Evolutionary conservation across 257 asterid genomes (phyloP), one percentile per base, ranked within the genome.

Genomic region (Scutellaria galericulata): DNA sequence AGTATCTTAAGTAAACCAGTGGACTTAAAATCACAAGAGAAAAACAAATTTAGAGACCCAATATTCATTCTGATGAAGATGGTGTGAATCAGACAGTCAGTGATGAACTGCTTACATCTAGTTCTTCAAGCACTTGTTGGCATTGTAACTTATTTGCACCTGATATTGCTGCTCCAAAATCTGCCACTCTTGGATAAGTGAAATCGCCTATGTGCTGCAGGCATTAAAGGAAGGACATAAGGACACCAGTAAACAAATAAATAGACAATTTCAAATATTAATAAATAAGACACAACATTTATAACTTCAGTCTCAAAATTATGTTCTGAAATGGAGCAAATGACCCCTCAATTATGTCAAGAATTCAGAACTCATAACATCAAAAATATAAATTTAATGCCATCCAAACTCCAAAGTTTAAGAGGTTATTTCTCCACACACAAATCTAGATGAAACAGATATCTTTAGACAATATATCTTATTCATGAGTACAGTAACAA

Each of bases 101-200:
- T 14, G 53, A 44, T 58, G 9, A 24, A 64, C 70, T 60, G 78
- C 99, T 88, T 83, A 95, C 99, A 76, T 95, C 98, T 45, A 95
- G 91, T 87, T 95, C 99, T 86, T 95, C 99, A 78, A 95, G 95
- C 84, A 92, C 99, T 86, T 90, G 86, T 73, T 95, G 99, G 81
- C 96, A 86, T 61, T 88, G 98, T 46, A 70, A 72, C 82, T 90
- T 90, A 77, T 90, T 89, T 77, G 94, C 98, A 72, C 98, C 99
- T 63, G 97, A 90, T 84, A 95, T 92, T 75, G 99, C 98, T 46
- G 99, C 97, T 67, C 99, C 99, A 81, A 95, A 95, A 86, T 95
- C 99, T 64, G 99, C 99, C 74, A 95, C 90, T 82, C 96, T 92
- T 60, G 99, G 92, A 83, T 86, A 84, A 66, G 93, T 92, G 77